Conservation (phyloP, 371 early-diverging fungal species). For the Lichtheimia hyalospora region DNA sequence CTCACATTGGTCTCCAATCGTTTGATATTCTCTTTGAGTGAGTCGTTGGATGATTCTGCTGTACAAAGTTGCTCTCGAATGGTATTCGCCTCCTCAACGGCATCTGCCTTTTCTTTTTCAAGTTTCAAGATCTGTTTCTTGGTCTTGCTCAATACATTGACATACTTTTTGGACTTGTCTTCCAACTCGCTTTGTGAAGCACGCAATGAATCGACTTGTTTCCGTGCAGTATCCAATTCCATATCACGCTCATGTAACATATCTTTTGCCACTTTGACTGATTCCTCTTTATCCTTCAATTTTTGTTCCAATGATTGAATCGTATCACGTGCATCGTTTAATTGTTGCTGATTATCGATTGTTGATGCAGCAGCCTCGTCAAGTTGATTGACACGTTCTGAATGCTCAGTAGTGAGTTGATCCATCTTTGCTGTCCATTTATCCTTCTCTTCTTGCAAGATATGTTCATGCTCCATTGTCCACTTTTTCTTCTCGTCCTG, state of each 20-base stretch:
- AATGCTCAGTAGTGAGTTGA: slow-evolving; percentile 14
- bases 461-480: background rate
- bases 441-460: background rate
- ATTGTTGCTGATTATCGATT: slow-evolving; percentile 16
- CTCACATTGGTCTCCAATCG: slow-evolving; percentile 5
- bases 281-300: slow-evolving; percentile 52
- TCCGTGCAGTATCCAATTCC: slow-evolving; percentile 49
- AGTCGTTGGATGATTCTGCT: slow-evolving; percentile 18
- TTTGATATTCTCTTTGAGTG: slow-evolving; percentile 6
- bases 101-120: slow-evolving; percentile 61
- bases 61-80: slow-evolving; percentile 10
- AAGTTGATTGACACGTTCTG: slow-evolving; percentile 15
- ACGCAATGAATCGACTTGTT: slow-evolving; percentile 46
- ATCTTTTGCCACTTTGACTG: slow-evolving; percentile 51
- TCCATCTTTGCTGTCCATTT: slow-evolving; percentile 8
- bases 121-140: slow-evolving; percentile 56
- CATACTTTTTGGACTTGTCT: slow-evolving; percentile 58
- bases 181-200: slow-evolving; percentile 46
- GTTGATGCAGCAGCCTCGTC: slow-evolving; percentile 26
- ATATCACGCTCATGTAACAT: slow-evolving; percentile 57
- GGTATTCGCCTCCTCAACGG: slow-evolving; percentile 47
- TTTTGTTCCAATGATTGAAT: slow-evolving; percentile 35
- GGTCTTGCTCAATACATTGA: slow-evolving; percentile 48
- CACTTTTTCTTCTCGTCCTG: background rate
- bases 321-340: slow-evolving; percentile 35